Percentiles rank a stretch among this genome's conserved stretches.
phyloP scores from a whole-genome alignment of 2,329 filamentous ascomycete species.

The Hypoxylon sp. region DNA sequence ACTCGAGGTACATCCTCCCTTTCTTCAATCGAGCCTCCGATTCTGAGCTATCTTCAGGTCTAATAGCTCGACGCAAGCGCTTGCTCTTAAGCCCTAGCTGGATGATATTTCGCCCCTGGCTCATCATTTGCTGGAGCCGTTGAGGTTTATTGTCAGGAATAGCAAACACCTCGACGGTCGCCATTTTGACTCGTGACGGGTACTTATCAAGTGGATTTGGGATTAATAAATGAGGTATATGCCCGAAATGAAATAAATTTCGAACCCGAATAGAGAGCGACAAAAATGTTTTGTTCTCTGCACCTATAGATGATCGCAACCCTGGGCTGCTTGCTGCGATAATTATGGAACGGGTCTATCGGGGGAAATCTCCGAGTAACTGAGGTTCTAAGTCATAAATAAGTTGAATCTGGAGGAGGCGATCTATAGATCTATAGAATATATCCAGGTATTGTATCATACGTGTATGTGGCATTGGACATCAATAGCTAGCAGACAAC shows the following conservation, averaged over 20 bases:
- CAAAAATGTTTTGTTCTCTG: background rate
- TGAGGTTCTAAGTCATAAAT: background rate
- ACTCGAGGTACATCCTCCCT: constrained; percentile 42
- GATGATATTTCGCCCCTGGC: constrained; percentile 23
- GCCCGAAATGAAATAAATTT: background rate
- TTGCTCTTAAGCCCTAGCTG: constrained; percentile 23
- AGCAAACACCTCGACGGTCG: constrained; percentile 29
- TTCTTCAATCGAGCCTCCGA: constrained; percentile 29
- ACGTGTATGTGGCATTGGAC: background rate
- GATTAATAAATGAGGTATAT: background rate
- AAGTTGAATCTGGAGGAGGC: background rate
- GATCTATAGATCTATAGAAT: background rate
- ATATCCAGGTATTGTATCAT: background rate
- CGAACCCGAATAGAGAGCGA: background rate
- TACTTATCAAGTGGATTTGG: background rate
- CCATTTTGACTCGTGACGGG: constrained; percentile 9
- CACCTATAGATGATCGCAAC: background rate
- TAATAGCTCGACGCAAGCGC: constrained; percentile 2
- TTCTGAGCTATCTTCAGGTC: constrained; percentile 16
- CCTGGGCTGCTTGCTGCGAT: background rate
- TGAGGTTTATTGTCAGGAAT: constrained; percentile 22
- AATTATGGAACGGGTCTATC: background rate
- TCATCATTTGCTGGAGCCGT: constrained; percentile 25
- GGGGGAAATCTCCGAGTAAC: background rate
- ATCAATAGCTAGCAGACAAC: background rate